These are phyloP conservation scores for Iodosphaeria phyllophila DNA, from an alignment of 2,329 filamentous ascomycete genomes.

Conservation along the genomic window DNA sequence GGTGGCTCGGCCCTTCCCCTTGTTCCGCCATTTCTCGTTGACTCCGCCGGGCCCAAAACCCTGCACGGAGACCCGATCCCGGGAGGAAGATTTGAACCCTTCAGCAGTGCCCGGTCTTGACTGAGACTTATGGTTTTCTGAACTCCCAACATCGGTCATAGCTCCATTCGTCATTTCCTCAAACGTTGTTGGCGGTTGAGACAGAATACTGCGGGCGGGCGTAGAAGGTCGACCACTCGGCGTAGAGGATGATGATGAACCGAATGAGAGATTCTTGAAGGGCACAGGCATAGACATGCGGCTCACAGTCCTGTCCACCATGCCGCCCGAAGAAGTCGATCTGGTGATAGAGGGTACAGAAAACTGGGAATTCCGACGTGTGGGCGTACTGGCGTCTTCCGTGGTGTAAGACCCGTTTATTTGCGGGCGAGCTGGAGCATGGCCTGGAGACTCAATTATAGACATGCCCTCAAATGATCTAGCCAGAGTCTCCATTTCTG, in stretches of 20 bases:
- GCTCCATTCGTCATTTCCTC: conserved; percentile 22
- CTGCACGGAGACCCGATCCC: conserved; percentile 42
- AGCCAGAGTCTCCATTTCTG: conserved; percentile 57
- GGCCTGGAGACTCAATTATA: conserved; percentile 58
- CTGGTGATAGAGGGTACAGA: conserved; percentile 24
- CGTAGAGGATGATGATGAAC: conserved; percentile 23
- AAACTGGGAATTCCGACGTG: conserved; percentile 38
- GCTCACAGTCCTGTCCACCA: conserved; percentile 38
- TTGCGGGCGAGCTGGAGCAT: conserved; percentile 20
- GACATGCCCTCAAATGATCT: conserved; percentile 55
- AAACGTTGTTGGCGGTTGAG: conserved; percentile 28
- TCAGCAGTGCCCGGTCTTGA: conserved; percentile 21
- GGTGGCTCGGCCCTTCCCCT: conserved; percentile 60
- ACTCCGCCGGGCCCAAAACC: conserved; percentile 56
- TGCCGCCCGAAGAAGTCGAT: conserved; percentile 32
- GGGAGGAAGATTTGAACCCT: conserved; percentile 28
- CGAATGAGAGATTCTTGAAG: conserved; percentile 23
- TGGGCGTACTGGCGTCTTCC: conserved; percentile 19
- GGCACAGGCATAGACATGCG: conserved; percentile 70
- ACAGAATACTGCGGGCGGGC: conserved; percentile 26
- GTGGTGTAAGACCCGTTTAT: conserved; percentile 24
- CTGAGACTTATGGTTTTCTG: conserved; percentile 18
- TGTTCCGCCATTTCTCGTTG: conserved; percentile 61
- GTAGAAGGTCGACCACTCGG: conserved; percentile 28
- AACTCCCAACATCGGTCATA: conserved; percentile 18